phyloP scores from a whole-genome alignment of 225 moss, liverwort and hornwort genomes.

The Physcomitrium patens region DNA sequence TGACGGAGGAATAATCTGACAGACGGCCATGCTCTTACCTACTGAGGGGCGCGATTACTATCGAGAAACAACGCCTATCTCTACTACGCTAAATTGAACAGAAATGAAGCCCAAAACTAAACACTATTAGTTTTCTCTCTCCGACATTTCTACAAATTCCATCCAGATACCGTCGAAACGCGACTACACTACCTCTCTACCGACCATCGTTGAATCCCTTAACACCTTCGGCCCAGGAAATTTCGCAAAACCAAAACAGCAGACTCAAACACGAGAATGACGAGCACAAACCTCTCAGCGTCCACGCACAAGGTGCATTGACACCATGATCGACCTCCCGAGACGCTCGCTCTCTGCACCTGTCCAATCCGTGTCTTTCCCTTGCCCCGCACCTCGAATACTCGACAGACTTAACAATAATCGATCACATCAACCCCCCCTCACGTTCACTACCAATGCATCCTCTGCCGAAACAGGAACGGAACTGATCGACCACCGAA shows the following conservation, averaged over 20 bases:
- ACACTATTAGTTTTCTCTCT: neutral
- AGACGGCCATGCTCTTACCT: too few relatives aligned
- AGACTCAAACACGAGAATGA: neutral
- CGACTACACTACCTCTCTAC: neutral
- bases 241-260: neutral
- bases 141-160: neutral
- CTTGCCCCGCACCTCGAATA: neutral
- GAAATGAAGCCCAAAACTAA: too few relatives aligned
- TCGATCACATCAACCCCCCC: neutral
- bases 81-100: neutral
- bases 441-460: neutral
- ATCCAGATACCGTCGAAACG: neutral
- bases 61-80: neutral
- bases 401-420: neutral
- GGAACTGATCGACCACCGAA: constrained; percentile 10
- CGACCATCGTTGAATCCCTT: neutral
- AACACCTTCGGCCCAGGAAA: neutral
- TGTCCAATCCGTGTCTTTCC: neutral
- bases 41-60: neutral
- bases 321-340: constrained; percentile 16
- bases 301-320: constrained; percentile 17
- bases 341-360: constrained; percentile 9
- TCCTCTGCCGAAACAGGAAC: neutral
- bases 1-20: neutral
- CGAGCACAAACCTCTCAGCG: constrained; percentile 28